Evolutionary conservation across 768 basidiomycete genomes (phyloP).

Genomic region (Cytidiella melzeri): DNA sequence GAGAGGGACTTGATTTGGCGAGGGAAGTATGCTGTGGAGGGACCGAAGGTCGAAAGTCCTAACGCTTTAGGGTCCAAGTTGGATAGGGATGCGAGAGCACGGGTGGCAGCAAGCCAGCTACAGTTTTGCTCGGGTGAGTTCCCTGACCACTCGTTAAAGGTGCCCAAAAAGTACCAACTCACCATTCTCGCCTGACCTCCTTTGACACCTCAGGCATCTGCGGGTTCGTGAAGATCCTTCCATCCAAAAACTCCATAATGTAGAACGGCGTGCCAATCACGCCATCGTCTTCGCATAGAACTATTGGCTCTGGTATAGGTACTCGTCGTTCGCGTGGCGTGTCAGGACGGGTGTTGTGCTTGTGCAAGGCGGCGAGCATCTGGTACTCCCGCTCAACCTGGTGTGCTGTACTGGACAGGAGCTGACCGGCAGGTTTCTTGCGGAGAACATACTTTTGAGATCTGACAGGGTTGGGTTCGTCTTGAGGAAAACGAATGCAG

Average conservation of each 20-base stretch:
- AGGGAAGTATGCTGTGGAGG: conserved; percentile 79
- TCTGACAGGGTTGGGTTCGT: conserved; percentile 6
- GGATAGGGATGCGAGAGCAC: conserved; percentile 62
- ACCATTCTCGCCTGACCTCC: conserved; percentile 68
- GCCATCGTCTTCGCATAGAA: conserved; percentile 70
- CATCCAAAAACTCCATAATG: conserved; percentile 93
- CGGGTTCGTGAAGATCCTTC: conserved; percentile 87
- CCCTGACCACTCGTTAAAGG: neutral
- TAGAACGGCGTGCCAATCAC: conserved; percentile 92
- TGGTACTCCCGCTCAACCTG: conserved; percentile 92
- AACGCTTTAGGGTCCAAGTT: conserved; percentile 57
- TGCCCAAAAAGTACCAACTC: too few relatives aligned
- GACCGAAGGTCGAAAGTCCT: conserved; percentile 67
- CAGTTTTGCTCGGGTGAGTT: too few relatives aligned
- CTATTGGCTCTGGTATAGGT: conserved; percentile 81
- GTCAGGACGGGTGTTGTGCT: conserved; percentile 53
- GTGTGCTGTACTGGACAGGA: conserved; percentile 89
- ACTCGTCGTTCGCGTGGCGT: conserved; percentile 49
- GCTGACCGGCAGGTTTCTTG: conserved; percentile 85
- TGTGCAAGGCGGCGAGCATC: conserved; percentile 71
- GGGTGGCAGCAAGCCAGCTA: conserved; percentile 77
- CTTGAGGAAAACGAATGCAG: neutral
- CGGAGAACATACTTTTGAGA: conserved; percentile 64
- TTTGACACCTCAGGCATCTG: conserved; percentile 65
- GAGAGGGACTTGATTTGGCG: conserved; percentile 90